Conservation (phyloP, 1,139 yeast genomes). For the Yamadazyma atlantica region DNA sequence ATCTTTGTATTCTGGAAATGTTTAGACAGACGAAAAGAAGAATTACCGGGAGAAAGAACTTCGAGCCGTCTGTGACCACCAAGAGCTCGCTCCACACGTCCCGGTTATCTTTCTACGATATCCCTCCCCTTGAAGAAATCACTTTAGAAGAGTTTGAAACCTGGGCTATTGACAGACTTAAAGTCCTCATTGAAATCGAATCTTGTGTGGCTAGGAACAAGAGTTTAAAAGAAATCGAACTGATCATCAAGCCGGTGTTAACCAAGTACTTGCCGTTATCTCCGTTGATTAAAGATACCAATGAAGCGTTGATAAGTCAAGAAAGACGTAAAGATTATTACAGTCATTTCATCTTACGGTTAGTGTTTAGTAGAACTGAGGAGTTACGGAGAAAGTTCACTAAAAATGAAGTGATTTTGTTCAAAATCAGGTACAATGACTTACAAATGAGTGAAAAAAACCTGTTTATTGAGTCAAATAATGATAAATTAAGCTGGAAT, state of each 20-base stretch:
- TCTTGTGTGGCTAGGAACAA: slow-evolving; percentile 68
- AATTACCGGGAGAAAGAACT: slow-evolving; percentile 72
- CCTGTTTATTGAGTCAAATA: slow-evolving; percentile 58
- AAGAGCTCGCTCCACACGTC: slow-evolving; percentile 13
- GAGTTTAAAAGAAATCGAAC: slow-evolving; percentile 62
- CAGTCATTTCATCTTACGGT: slow-evolving; percentile 81
- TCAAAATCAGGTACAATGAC: slow-evolving; percentile 67
- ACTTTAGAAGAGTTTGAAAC: slow-evolving; percentile 88
- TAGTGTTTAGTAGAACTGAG: slow-evolving; percentile 89
- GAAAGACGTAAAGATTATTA: slow-evolving; percentile 89
- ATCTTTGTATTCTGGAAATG: no score
- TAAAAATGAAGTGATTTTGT: slow-evolving; percentile 71
- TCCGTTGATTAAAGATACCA: slow-evolving; percentile 23
- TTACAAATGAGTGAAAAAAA: slow-evolving; percentile 71
- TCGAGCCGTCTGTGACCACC: slow-evolving; percentile 43
- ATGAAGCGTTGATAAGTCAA: slow-evolving; percentile 30
- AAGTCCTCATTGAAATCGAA: slow-evolving; percentile 82
- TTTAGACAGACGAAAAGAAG: slow-evolving; percentile 75
- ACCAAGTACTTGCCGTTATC: slow-evolving; percentile 65
- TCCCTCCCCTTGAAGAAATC: slow-evolving; percentile 81
- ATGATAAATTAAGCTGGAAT: slow-evolving; percentile 66
- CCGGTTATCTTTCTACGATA: slow-evolving; percentile 64
- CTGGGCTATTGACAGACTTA: slow-evolving; percentile 93
- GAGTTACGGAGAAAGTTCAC: slow-evolving; percentile 80
- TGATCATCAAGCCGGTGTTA: slow-evolving; percentile 62